Conservation (phyloP, 129 eudicot species). For the Centella asiatica region DNA sequence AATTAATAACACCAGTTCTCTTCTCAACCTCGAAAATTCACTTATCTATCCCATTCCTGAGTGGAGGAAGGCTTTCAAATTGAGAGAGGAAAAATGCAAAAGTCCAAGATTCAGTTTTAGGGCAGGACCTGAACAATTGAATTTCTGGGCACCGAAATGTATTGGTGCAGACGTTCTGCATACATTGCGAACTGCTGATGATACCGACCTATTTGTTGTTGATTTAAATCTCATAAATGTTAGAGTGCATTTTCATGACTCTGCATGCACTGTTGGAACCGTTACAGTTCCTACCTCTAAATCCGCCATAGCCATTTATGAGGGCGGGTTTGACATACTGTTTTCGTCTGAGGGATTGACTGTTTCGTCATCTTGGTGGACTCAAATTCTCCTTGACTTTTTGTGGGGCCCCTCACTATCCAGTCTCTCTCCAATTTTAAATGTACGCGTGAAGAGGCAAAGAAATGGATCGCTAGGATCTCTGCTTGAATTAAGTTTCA, state of each 20-base stretch:
- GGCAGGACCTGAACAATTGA: conserved; percentile 22
- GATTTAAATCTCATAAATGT: conserved; percentile 40
- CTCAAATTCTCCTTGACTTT: conserved; percentile 35
- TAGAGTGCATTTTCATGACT: conserved; percentile 74
- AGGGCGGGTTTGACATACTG: conserved; percentile 44
- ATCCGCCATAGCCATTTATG: conserved; percentile 29
- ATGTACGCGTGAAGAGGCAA: conserved; percentile 50
- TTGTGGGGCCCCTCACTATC: conserved; percentile 71
- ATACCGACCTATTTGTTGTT: conserved; percentile 13
- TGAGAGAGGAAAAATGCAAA: conserved; percentile 25
- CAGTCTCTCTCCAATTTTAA: conserved; percentile 52
- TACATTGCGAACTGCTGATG: conserved; percentile 2
- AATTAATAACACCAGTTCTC: conserved; percentile 35
- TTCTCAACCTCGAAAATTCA: conserved; percentile 35
- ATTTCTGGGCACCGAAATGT: conserved; percentile 10
- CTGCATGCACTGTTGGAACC: conserved; percentile 55
- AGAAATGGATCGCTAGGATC: conserved; percentile 22
- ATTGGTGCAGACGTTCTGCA: conserved; percentile 12
- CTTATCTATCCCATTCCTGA: conserved; percentile 33
- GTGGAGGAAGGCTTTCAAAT: conserved; percentile 35
- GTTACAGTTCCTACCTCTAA: conserved; percentile 45
- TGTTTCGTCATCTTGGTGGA: conserved; percentile 64
- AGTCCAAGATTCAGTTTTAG: conserved; percentile 22
- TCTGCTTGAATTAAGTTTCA: conserved; percentile 39
- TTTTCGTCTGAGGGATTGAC: conserved; percentile 59